Percentiles rank a stretch among this genome's conserved stretches.
Evolutionary conservation across 331 rosid genomes (phyloP).

Genomic region (Stylosanthes scabra): DNA sequence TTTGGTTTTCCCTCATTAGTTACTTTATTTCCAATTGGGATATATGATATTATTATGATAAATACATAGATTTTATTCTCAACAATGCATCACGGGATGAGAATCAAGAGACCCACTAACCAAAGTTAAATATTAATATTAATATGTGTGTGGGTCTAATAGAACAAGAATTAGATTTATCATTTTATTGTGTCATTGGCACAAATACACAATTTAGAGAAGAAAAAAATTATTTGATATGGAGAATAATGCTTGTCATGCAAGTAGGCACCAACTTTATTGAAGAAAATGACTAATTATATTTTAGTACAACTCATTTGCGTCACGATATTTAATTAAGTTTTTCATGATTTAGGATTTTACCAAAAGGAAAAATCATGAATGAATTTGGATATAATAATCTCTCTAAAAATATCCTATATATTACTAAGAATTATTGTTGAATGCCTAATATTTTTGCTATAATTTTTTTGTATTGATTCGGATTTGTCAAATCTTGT

Average conservation of each 20-base stretch:
- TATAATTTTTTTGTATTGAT: no score
- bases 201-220: background rate
- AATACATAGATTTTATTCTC: slow-evolving; percentile 44
- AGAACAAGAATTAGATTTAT: slow-evolving; percentile 16
- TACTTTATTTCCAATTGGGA: slow-evolving; percentile 1
- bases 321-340: slow-evolving; percentile 2
- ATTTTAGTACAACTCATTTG: slow-evolving; percentile 8
- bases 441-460: no score
- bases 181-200: background rate
- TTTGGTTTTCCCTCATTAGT: slow-evolving; percentile 17
- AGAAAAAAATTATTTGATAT: background rate
- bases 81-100: slow-evolving; percentile 34
- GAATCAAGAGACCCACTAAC: slow-evolving; percentile 43
- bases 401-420: no score
- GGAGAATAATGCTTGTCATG: slow-evolving; percentile 23
- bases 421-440: no score
- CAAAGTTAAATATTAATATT: background rate
- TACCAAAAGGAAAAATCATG: no score
- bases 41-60: background rate
- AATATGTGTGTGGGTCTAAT: background rate
- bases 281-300: slow-evolving; percentile 7
- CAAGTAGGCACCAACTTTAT: slow-evolving; percentile 22
- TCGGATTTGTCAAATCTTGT: no score
- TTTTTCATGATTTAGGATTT: slow-evolving; percentile 5
- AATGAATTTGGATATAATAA: no score